Conservation (phyloP, 2,329 filamentous ascomycete species). For the Cylindrodendrum hubeiense region DNA sequence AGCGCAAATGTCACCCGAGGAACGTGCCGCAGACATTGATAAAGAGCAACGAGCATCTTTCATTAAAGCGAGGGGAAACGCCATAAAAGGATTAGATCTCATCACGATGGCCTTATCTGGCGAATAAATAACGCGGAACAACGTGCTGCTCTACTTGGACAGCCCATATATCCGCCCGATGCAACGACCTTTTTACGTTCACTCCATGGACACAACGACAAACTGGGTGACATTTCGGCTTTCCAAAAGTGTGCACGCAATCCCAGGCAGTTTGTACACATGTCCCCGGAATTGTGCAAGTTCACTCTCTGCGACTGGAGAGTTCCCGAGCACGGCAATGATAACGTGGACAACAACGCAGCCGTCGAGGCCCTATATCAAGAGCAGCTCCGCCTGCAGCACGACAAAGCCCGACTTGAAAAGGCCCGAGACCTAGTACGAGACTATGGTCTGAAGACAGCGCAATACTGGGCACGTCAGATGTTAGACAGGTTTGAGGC, state of each 20-base stretch:
- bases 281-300: background rate
- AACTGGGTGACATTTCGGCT: background rate
- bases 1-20: background rate
- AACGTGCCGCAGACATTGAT: background rate
- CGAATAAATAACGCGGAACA: background rate
- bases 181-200: background rate
- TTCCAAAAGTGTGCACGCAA: background rate
- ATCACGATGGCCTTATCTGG: background rate
- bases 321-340: background rate
- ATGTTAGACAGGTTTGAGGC: background rate
- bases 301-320: background rate
- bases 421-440: background rate
- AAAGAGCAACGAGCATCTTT: background rate
- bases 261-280: background rate
- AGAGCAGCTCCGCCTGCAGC: background rate
- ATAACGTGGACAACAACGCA: background rate
- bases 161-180: background rate
- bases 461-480: background rate
- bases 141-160: background rate
- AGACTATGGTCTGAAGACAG: background rate
- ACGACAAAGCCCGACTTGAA: background rate
- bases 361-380: background rate
- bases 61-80: background rate
- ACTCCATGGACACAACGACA: background rate
- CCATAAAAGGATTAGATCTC: background rate